phyloP scores from a whole-genome alignment of 805 yeast species.

The Teunomyces barrocoloradensis region DNA sequence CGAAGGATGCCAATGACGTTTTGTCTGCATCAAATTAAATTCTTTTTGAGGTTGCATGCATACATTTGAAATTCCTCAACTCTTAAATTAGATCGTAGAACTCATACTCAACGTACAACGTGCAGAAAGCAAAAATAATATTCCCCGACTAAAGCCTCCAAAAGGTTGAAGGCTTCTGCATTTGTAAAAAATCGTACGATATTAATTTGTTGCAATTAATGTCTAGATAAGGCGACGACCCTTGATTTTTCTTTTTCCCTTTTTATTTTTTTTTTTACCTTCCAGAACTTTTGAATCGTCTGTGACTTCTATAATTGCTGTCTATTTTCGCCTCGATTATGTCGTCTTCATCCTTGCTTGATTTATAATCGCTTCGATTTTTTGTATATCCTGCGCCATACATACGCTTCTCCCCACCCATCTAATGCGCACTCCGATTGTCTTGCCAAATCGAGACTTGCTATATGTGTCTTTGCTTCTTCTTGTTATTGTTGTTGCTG shows the following conservation, averaged over 20 bases:
- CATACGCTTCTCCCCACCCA: too few relatives aligned
- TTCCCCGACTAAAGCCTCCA: background rate
- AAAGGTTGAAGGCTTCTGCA: background rate
- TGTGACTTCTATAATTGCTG: background rate
- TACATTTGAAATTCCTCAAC: background rate
- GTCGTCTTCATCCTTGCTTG: background rate
- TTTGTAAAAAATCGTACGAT: background rate
- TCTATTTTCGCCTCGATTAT: background rate
- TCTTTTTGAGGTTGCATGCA: background rate
- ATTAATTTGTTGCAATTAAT: background rate
- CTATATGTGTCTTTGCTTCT: too few relatives aligned
- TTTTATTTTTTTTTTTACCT: background rate
- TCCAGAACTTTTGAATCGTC: background rate
- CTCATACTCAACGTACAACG: background rate
- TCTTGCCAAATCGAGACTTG: too few relatives aligned
- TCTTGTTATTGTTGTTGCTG: too few relatives aligned
- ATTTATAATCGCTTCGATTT: background rate
- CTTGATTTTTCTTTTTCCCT: background rate
- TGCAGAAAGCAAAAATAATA: background rate
- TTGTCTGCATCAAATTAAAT: background rate
- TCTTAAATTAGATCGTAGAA: conserved; percentile 2
- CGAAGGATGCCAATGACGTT: background rate
- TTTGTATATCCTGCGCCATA: background rate
- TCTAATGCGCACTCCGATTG: too few relatives aligned
- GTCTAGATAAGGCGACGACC: background rate